Evolutionary conservation across 2,329 filamentous ascomycete genomes (phyloP).

Genomic region (Blastomyces silverae): DNA sequence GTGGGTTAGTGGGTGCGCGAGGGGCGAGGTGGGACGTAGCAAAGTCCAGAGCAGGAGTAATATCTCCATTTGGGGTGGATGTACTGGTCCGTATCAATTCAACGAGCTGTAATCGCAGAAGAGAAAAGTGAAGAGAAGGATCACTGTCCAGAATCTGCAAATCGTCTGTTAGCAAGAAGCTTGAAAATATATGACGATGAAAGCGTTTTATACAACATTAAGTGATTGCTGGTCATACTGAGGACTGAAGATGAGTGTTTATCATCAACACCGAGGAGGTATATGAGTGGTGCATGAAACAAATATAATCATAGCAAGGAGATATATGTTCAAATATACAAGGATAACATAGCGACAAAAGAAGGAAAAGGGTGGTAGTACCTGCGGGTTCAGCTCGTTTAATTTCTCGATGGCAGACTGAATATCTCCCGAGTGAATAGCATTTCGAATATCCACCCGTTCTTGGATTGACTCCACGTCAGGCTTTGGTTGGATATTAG

Average conservation of each 20-base stretch:
- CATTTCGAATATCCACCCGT: conserved; percentile 74
- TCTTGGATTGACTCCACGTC: conserved; percentile 66
- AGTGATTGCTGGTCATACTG: conserved; percentile 62
- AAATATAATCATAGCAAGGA: conserved; percentile 81
- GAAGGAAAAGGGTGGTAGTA: conserved; percentile 46
- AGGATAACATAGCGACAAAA: conserved; percentile 16
- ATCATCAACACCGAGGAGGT: conserved; percentile 78
- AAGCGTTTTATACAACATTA: conserved; percentile 17
- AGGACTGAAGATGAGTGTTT: conserved; percentile 70
- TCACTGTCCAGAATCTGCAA: conserved; percentile 77
- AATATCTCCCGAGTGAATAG: conserved; percentile 79
- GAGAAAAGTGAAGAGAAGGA: conserved; percentile 75
- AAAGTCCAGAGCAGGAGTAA: conserved; percentile 74
- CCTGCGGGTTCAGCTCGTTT: conserved; percentile 85
- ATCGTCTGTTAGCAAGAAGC: conserved; percentile 19
- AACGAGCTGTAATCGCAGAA: conserved; percentile 84
- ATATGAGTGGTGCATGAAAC: conserved; percentile 99
- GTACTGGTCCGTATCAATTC: conserved; percentile 81
- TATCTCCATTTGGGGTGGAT: conserved; percentile 59
- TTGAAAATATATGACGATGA: conserved; percentile 15
- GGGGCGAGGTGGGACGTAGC: conserved; percentile 82
- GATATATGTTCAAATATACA: conserved; percentile 36
- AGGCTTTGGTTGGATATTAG: conserved; percentile 70
- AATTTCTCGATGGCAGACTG: conserved; percentile 76
- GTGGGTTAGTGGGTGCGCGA: conserved; percentile 69